Percentiles rank a stretch among this genome's conserved stretches.
Conservation (phyloP, 441 rosid genomes). For the Bruguiera hainesii region DNA sequence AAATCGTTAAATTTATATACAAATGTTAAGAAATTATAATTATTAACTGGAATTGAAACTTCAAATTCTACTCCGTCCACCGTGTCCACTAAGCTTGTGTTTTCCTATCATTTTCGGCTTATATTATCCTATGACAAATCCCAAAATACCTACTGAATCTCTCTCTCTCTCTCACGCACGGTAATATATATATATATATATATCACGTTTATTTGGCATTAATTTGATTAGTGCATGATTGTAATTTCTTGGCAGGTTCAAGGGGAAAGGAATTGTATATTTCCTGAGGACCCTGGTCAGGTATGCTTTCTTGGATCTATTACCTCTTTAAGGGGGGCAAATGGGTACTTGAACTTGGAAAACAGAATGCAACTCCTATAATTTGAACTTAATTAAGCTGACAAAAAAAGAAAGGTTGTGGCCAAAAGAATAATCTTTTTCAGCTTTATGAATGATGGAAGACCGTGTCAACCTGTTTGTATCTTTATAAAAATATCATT, state of each 20-base stretch:
- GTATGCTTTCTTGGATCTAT: slow-evolving; percentile 37
- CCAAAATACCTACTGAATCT: neutral
- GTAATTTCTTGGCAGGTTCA: slow-evolving; percentile 42
- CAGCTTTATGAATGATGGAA: slow-evolving; percentile 44
- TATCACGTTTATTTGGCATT: neutral
- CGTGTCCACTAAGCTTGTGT: too few species aligned
- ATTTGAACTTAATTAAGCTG: neutral
- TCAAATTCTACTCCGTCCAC: too few species aligned
- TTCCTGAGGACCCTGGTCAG: slow-evolving; percentile 82
- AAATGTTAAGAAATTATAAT: neutral
- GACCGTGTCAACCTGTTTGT: slow-evolving; percentile 15
- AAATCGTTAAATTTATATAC: too few species aligned
- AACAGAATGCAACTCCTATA: neutral
- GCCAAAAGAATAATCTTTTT: slow-evolving; percentile 11
- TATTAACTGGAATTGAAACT: too few species aligned
- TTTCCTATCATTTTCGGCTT: neutral
- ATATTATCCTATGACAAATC: slow-evolving; percentile 3
- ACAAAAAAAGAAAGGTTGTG: too few species aligned
- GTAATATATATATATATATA: neutral
- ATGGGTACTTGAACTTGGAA: neutral
- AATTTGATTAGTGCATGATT: neutral
- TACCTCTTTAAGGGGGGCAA: neutral
- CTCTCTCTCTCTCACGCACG: neutral
- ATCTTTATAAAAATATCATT: too few species aligned
- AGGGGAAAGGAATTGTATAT: slow-evolving; percentile 60